These are phyloP conservation scores for Sporothrix sp. DNA, from an alignment of 2,329 filamentous ascomycete genomes.

Conservation along the genomic window DNA sequence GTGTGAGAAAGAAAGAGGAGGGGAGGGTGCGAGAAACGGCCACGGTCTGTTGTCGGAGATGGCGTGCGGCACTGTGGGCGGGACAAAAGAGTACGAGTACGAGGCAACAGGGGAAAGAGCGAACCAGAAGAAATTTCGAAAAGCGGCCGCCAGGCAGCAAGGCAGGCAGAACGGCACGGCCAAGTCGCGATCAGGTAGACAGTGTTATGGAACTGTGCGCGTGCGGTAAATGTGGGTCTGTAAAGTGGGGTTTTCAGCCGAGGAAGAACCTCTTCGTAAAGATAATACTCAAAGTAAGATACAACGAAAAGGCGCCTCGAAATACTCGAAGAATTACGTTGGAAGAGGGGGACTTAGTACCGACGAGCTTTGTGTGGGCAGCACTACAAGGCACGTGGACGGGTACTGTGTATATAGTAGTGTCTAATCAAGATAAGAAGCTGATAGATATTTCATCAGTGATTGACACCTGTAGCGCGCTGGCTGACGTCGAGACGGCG, in stretches of 20 bases:
- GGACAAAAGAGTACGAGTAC: neutral
- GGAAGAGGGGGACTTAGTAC: too few species aligned
- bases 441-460: too few species aligned
- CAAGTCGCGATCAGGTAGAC: neutral
- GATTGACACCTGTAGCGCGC: too few species aligned
- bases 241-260: neutral
- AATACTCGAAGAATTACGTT: too few species aligned
- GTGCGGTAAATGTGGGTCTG: neutral
- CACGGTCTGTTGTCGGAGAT: neutral
- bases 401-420: too few species aligned
- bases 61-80: conserved; percentile 1
- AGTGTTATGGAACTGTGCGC: neutral
- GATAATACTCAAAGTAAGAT: too few species aligned
- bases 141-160: neutral
- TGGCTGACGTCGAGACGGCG: too few species aligned
- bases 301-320: too few species aligned
- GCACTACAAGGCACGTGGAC: too few species aligned
- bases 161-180: neutral
- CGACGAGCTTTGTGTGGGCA: too few species aligned
- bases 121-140: neutral
- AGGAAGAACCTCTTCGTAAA: too few species aligned
- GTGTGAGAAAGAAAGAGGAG: neutral
- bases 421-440: too few species aligned
- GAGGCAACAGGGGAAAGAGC: neutral
- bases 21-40: neutral